Conservation (phyloP, 768 basidiomycete genomes). For the Mycena maculata region DNA sequence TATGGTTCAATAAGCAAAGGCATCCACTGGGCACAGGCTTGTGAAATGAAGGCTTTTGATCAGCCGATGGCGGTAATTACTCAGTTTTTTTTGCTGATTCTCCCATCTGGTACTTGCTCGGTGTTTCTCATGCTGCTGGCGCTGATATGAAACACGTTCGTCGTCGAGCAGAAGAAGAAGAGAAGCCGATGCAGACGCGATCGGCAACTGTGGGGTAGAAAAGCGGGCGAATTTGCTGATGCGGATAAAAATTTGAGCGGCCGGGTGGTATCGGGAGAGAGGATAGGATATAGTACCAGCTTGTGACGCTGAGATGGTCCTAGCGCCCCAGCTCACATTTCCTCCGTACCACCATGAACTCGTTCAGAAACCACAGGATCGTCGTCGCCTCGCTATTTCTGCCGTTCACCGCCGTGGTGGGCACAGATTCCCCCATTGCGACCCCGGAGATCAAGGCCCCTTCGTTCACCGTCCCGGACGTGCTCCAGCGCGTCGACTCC, state of each 20-base stretch:
- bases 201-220: neutral
- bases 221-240: neutral
- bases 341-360: conserved; percentile 61
- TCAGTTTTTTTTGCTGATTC: neutral
- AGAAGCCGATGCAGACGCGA: neutral
- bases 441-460: conserved; percentile 55
- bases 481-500: conserved; percentile 38
- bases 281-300: neutral
- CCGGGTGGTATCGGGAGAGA: neutral
- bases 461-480: conserved; percentile 38
- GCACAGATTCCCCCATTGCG: conserved; percentile 61
- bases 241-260: neutral
- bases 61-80: neutral
- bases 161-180: too few species aligned
- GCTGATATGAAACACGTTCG: conserved; percentile 11
- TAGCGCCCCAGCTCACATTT: neutral
- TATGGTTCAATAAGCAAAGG: too few species aligned
- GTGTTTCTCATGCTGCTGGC: too few species aligned
- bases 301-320: conserved; percentile 21
- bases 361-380: conserved; percentile 78
- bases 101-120: neutral
- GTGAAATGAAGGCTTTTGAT: too few species aligned
- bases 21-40: too few species aligned
- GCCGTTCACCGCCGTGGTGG: conserved; percentile 76
- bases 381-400: conserved; percentile 89